Evolutionary conservation across 2,329 filamentous ascomycete species (phyloP), one percentile per base, ranked within the genome.

Genomic region (Capronia coronata): DNA sequence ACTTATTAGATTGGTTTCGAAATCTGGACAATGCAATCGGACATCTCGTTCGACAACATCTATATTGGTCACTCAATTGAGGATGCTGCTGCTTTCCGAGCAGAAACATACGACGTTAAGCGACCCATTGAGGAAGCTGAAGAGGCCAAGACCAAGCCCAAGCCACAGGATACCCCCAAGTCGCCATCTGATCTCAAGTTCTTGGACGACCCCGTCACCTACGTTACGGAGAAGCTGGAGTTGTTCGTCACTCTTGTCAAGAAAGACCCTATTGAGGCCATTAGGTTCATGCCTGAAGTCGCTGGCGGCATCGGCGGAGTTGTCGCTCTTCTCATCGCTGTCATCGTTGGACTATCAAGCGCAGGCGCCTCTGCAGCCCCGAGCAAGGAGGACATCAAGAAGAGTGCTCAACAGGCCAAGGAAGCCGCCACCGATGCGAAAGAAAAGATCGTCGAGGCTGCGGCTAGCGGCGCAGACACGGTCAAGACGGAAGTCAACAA

Each of bases 1-100:
- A 41, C 38, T 41, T 23, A 41, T 16, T 65, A 89, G 86, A 90
- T 97, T 74, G 93, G 93, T 63, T 97, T 97, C 66, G 93, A 98
- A 74, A 91, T 98, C 75, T 98, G 93, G 93, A 97, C 93, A 64
- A 98, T 98, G 93, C 91, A 96, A 75, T 94, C 83, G 70, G 86
- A 96, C 67, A 97, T 98, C 63, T 84, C 96, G 64, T 97, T 98
- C 65, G 88, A 97, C 82, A 98, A 98, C 83, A 94, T 98, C 78
- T 98, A 97, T 81, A 89, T 98, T 68, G 93, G 93, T 58, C 93
- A 98, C 82, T 97, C 91, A 16, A 70, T 93, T 61, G 88, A 88
- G 66, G 93, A 98, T 61, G 93, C 93, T 56, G 82, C 86, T 71
- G 86, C 90, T 75, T 77, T 98, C 65, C 86, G 88, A 63, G 78